Base-by-base conservation (phyloP, 2,329 filamentous ascomycete species). In the Colletotrichum tropicicola region DNA sequence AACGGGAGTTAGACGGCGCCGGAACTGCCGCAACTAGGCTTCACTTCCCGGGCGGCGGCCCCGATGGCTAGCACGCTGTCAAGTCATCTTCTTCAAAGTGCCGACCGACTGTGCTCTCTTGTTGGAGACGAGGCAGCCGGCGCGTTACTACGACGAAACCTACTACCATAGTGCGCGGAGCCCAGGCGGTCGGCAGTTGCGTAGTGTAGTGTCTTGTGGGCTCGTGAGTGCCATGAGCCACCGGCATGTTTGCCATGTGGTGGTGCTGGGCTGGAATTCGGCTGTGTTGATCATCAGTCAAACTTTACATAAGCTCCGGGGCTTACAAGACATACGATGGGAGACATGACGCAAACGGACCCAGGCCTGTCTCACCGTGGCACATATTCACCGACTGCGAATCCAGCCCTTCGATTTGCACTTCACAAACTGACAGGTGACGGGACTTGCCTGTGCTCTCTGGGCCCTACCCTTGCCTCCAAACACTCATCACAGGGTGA, bases 181-280 rank as follows among this genome's bases (percentile, higher is more conserved):
- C 23, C 49, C 8, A 37, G 48, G 43, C 48, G 48, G 30, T 23
- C 61, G 61, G 61, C 56, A 60, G 49, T 65, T 65, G 48, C 43
- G 53, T 48, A 47, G 23, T 45, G 37, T 53, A 35, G 61, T 63
- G 55, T 60, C 48, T 65, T n/a, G 44, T 4, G 15, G 27, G 10
- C 61, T 60, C 56, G 60, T 60, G 61, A 10, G n/a, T 12, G 57
- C 61, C 61, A 62, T 58, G 62, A 66, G 62, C 37, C 32, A 30
- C 19, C 12, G 35, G 48, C 63, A 63, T 68, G 63, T 58, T 51
- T 45, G 49, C 66, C 63, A 66, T 68, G 63, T 68, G 66, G 49
- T 53, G 19, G 19, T 5, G 23, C 32, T 32, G 39, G 56, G 10
- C 21, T 13, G 52, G 35, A 35, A n/a, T 43, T 28, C 7, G 15